Evolutionary conservation across 495 filamentous ascomycete species (phyloP), one percentile per base, ranked within the genome.

Genomic region (Darksidea phi): DNA sequence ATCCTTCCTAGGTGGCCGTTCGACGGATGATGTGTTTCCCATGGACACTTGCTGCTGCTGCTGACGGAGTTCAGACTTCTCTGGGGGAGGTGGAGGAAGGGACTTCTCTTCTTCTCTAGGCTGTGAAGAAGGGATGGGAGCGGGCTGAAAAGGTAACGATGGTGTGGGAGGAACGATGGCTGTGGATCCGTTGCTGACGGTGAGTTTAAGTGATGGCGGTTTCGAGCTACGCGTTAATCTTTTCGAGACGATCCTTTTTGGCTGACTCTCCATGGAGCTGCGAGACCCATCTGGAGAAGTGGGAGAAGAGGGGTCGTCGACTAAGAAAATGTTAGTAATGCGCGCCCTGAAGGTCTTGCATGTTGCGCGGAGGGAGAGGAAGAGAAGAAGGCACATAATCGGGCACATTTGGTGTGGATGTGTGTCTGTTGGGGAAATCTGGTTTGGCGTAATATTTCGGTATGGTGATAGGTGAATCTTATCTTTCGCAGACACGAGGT

Each of bases 141-240:
- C 28, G 23, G 37, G 20, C 34, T 26, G 18, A 50, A n/a, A 43
- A 37, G 53, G 47, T 23, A 34, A 23, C 6, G 60, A 46, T 25
- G 67, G 50, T 34, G 56, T 18, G 13, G 57, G 21, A n/a, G 64
- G 54, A 20, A 62, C 26, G 17, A 47, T 42, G 10, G 66, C 68
- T 24, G 68, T 68, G 8, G 65, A 45, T n/a, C 68, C 68, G 61
- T 70, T 70, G 55, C 65, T 68, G 6, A 34, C 21, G 26, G 36
- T 15, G 10, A 70, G 66, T 38, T 59, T 70, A 32, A 70, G 65
- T 10, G 51, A 43, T 6, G 51, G 47, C 1, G 68, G 68, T 41
- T 66, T 70, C 21, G 53, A 55, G 57, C 36, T 57, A 2, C 68
- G 61, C 18, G 56, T 54, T n/a, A 70, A 57, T 5, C 55, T 49